Base-by-base conservation (phyloP, 2,329 filamentous ascomycete species). In the Cercospora canescens region DNA sequence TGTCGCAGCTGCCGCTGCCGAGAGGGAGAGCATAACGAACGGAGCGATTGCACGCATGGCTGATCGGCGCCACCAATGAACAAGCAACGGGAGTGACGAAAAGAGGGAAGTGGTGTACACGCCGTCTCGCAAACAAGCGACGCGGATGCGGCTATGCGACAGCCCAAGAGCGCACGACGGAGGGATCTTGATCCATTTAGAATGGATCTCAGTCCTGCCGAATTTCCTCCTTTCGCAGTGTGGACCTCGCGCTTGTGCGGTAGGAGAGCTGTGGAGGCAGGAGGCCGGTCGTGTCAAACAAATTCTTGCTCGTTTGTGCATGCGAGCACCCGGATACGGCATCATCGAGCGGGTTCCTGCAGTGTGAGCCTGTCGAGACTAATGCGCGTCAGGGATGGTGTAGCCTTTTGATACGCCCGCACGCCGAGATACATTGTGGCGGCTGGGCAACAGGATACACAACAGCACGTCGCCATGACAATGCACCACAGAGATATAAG, bases 1-100 rank as follows among this genome's bases (percentile, higher is more conserved):
- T 65, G 70, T 69, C 39, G 69, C 65, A 81, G 62, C 35, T 56
- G 64, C 69, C 52, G 64, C 66, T 39, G 65, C 69, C 41, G 70
- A 61, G 12, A 69, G 54, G 61, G 67, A 45, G 50, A 64, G 61
- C 60, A 60, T 63, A 69, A 72, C 48, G 69, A 73, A 64, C 67
- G 71, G 69, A 67, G 68, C 55, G 65, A 69, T 67, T 64, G 69
- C 63, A 48, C 64, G 69, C 69, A 72, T 71, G 32, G 26, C 41
- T 52, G 60, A 69, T 55, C 48, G 18, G 52, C 30, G 52, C 48
- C 50, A 55, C 60, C 60, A 66, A 65, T 62, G 55, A 58, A 60
- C 18, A 57, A 67, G 37, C 50, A 50, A 59, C 37, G 60, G 54
- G 59, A 65, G 60, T n/a, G 52, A 60, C 60, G 37, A 37, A 62